phyloP scores from a whole-genome alignment of 2,329 filamentous ascomycete species.

The Cytospora paraplurivora region DNA sequence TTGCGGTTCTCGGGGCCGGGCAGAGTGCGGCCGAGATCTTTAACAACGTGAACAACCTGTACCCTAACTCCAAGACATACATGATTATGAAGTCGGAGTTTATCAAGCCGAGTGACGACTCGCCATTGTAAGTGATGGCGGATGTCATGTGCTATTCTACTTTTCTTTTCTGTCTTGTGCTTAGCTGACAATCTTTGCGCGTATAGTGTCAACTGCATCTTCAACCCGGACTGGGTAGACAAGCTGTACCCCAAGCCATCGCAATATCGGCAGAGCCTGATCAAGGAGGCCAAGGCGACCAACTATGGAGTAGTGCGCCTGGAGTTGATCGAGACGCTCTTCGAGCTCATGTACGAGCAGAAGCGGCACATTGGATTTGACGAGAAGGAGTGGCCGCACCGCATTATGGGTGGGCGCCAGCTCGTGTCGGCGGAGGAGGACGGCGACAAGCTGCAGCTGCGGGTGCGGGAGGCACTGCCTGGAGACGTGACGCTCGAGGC shows the following conservation, averaged over 20 bases:
- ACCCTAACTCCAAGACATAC: conserved; percentile 77
- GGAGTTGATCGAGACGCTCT: conserved; percentile 86
- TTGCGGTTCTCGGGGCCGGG: conserved; percentile 85
- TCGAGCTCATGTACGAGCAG: conserved; percentile 86
- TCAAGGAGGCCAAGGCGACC: conserved; percentile 76
- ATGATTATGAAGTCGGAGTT: conserved; percentile 83
- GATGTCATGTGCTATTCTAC: background rate
- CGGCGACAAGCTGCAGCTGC: conserved; percentile 56
- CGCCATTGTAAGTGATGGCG: conserved; percentile 73
- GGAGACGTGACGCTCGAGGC: conserved; percentile 37
- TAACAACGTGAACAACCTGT: conserved; percentile 79
- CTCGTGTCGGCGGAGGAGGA: conserved; percentile 64
- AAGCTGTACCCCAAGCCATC: conserved; percentile 69
- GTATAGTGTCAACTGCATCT: conserved; percentile 91
- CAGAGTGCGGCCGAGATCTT: conserved; percentile 97
- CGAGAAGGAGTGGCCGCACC: conserved; percentile 76
- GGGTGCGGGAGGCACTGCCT: conserved; percentile 52
- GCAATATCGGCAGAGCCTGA: conserved; percentile 58
- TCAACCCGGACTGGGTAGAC: conserved; percentile 85
- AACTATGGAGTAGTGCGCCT: conserved; percentile 95
- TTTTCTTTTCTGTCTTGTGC: no score
- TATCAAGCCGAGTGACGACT: conserved; percentile 89
- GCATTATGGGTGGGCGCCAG: conserved; percentile 71
- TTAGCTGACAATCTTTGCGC: background rate
- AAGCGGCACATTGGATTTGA: conserved; percentile 68